These are phyloP conservation scores for Pseudocercospora macadamiae DNA, from an alignment of 2,329 filamentous ascomycete genomes.

Conservation along the genomic window DNA sequence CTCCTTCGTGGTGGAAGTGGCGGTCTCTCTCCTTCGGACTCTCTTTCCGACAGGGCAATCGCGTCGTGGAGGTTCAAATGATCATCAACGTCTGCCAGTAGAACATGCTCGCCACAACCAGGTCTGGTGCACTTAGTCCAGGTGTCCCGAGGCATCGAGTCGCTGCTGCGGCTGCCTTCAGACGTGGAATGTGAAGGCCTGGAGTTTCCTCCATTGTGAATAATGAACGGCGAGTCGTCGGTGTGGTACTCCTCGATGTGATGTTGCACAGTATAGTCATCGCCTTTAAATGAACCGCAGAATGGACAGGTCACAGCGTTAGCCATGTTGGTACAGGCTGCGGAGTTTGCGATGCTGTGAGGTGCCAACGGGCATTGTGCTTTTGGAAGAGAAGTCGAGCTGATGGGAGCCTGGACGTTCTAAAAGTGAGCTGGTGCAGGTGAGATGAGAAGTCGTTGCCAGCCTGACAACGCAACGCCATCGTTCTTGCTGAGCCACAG, in stretches of 20 bases:
- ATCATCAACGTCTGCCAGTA: constrained; percentile 47
- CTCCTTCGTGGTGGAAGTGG: constrained; percentile 24
- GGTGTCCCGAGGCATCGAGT: constrained; percentile 23
- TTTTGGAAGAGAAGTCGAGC: background rate
- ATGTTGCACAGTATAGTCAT: constrained; percentile 32
- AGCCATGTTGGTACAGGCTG: constrained; percentile 26
- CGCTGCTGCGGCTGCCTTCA: constrained; percentile 5
- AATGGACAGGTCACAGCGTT: constrained; percentile 31
- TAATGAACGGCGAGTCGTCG: constrained; percentile 33
- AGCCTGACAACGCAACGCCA: background rate
- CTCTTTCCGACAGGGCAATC: constrained; percentile 42
- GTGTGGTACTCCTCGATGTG: constrained; percentile 41
- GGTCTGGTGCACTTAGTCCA: constrained; percentile 46
- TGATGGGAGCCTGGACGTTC: background rate
- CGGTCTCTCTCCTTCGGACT: constrained; percentile 33
- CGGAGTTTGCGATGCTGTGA: constrained; percentile 6
- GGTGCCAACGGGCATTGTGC: constrained; percentile 11
- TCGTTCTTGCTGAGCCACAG: constrained; percentile 1
- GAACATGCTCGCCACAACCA: constrained; percentile 48
- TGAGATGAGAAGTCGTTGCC: background rate
- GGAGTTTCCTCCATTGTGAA: background rate
- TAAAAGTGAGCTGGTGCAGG: background rate
- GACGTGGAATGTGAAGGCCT: constrained; percentile 1
- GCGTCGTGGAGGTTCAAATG: constrained; percentile 50
- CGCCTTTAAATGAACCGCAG: constrained; percentile 32